phyloP scores from a whole-genome alignment of 768 basidiomycete genomes.

The Pisolithus albus region DNA sequence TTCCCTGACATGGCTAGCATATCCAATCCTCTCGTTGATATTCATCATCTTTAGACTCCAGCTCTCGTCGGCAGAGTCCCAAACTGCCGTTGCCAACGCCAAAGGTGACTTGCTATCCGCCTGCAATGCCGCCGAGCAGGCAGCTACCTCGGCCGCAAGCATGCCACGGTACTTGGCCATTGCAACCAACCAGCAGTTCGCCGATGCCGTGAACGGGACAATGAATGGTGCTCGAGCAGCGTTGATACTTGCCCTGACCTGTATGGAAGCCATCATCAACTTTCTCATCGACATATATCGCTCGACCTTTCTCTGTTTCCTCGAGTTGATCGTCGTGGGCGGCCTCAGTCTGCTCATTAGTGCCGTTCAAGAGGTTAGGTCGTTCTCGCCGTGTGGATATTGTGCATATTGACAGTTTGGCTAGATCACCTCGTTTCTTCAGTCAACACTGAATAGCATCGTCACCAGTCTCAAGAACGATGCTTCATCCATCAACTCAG shows the following conservation, averaged over 20 bases:
- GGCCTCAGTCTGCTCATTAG: constrained; percentile 71
- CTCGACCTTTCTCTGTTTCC: constrained; percentile 88
- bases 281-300: constrained; percentile 91
- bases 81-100: constrained; percentile 59
- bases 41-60: constrained; percentile 83
- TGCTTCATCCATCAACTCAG: constrained; percentile 59
- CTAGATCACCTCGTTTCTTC: constrained; percentile 69
- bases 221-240: constrained; percentile 71
- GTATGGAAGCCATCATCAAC: constrained; percentile 83
- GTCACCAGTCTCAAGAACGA: constrained; percentile 70
- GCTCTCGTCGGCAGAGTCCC: constrained; percentile 62
- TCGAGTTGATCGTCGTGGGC: constrained; percentile 83
- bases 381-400: neutral
- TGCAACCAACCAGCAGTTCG: constrained; percentile 75
- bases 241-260: constrained; percentile 67
- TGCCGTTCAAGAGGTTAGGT: constrained; percentile 74
- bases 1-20: constrained; percentile 86
- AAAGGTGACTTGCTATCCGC: constrained; percentile 74
- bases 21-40: constrained; percentile 81
- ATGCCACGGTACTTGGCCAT: constrained; percentile 86
- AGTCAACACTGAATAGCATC: constrained; percentile 49
- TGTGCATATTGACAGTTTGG: constrained; percentile 7
- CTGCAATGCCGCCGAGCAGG: constrained; percentile 78
- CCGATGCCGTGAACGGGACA: constrained; percentile 70
- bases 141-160: constrained; percentile 75